Base-by-base conservation (phyloP, 208 protist species). In the Blastocrithidia nonstop region DNA sequence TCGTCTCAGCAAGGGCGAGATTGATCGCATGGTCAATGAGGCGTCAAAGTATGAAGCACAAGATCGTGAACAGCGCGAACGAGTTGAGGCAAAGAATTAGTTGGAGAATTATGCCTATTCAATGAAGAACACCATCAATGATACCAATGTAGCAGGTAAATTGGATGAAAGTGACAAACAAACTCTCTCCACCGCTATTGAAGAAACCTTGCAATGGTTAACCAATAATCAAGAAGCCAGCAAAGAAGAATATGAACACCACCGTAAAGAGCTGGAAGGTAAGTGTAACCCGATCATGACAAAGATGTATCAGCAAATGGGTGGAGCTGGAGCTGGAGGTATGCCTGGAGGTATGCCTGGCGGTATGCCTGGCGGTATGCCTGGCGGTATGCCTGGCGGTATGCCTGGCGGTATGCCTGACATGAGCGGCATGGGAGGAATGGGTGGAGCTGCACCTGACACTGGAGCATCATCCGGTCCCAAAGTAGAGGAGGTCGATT, bases 1-100 rank as follows among this genome's bases (percentile, higher is more conserved):
- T 11, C 4, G 5, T 45, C 63, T 95, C 8, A 64, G 46, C 28
- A 58, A 95, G 68, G 57, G 54, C 6, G 54, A 95, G 20, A 93
- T 95, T 35, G 78, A 95, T 57, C 55, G 51, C 23, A 95, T 93
- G 88, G 50, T 91, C 19, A 63, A 78, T 36, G 88, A 95, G 17
- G 61, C 88, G 8, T 81, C 83, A 56, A 50, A 54, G 48, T 66
- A 85, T 55, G 77, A 67, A 13, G 75, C 88, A 71, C 49, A 43
- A 7, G 87, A 95, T 54, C 64, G 65, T 11, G 38, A 48, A 37
- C 77, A 83, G 61, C 75, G 71, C 9, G 57, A 80, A 59, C 47
- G 79, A 3, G 68, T 72, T 23, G 88, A 95, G 60, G 70, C 54
- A 35, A 79, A 80, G 41, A 95, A 92, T 67, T 74, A 72, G 32